A percentile compares a stretch with the other conserved stretches of the same genome.
phyloP scores from a whole-genome alignment of 2,329 filamentous ascomycete genomes.

The Helicocarpus griseus region DNA sequence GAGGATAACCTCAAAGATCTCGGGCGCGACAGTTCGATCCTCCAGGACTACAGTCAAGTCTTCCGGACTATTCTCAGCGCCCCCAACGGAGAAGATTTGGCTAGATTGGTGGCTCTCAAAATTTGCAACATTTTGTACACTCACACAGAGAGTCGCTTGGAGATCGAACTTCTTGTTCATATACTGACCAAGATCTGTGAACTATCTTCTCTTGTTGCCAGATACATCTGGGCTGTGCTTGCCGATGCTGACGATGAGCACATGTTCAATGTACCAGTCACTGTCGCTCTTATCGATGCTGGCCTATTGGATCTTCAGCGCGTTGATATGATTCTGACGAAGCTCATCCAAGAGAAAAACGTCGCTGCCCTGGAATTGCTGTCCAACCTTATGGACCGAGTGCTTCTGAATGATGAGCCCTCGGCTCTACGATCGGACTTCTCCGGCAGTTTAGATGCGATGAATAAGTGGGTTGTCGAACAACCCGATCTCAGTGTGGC shows the following conservation, averaged over 20 bases:
- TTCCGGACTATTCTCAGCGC: constrained; percentile 44
- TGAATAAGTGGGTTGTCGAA: constrained; percentile 71
- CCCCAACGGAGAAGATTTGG: constrained; percentile 48
- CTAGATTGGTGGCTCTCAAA: constrained; percentile 46
- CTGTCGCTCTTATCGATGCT: constrained; percentile 50
- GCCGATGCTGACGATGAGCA: constrained; percentile 48
- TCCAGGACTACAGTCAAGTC: constrained; percentile 49
- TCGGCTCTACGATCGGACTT: constrained; percentile 78
- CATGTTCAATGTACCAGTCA: constrained; percentile 53
- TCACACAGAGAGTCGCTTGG: constrained; percentile 45
- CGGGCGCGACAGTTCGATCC: constrained; percentile 43
- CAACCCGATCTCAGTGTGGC: constrained; percentile 57
- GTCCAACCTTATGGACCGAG: constrained; percentile 66
- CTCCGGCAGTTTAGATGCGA: constrained; percentile 67
- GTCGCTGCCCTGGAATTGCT: constrained; percentile 67
- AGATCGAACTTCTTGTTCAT: constrained; percentile 54
- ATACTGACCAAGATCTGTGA: constrained; percentile 54
- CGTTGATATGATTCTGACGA: constrained; percentile 63
- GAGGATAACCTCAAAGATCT: constrained; percentile 52
- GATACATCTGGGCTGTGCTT: constrained; percentile 40
- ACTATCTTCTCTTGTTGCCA: constrained; percentile 48
- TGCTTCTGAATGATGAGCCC: constrained; percentile 68
- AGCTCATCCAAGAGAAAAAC: constrained; percentile 61
- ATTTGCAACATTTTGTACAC: constrained; percentile 49
- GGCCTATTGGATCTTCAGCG: constrained; percentile 52